Percentiles rank a stretch among this genome's conserved stretches.
Evolutionary conservation across 352 stramenopile genomes (phyloP).

Genomic region (Plasmopara viticola): DNA sequence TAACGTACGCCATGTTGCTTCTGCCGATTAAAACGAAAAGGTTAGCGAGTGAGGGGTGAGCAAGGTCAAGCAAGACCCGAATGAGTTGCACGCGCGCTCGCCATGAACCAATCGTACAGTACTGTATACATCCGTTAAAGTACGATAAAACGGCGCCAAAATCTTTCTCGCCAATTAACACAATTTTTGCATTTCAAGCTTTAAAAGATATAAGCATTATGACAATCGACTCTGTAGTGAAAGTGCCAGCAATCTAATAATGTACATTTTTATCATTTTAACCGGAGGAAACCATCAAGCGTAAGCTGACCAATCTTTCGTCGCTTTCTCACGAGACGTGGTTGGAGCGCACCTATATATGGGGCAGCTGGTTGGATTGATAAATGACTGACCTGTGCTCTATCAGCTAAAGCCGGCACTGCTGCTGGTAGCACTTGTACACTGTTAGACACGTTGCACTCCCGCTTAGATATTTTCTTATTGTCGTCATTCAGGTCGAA

Average conservation of each 20-base stretch:
- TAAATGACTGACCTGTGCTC: constrained; percentile 9
- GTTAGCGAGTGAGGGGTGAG: constrained; percentile 4
- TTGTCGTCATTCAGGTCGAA: constrained; percentile 35
- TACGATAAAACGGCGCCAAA: constrained; percentile 14
- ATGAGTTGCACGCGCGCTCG: constrained; percentile 16
- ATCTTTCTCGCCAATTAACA: constrained; percentile 18
- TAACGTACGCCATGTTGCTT: constrained; percentile 76
- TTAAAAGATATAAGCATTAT: neutral
- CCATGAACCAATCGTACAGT: constrained; percentile 12
- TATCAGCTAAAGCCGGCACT: constrained; percentile 5
- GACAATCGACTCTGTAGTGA: neutral
- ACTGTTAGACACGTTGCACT: constrained; percentile 6
- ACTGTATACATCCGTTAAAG: constrained; percentile 11
- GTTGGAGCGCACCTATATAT: constrained; percentile 20
- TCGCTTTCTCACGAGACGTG: constrained; percentile 38
- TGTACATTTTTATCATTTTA: constrained; percentile 1
- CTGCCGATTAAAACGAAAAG: constrained; percentile 3
- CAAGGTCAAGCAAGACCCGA: constrained; percentile 3
- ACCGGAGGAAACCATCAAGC: constrained; percentile 45
- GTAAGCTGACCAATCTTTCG: constrained; percentile 43
- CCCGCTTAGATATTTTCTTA: constrained; percentile 14
- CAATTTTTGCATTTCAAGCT: neutral
- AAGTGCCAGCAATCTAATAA: neutral
- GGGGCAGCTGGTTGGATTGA: constrained; percentile 5
- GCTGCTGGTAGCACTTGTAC: neutral